Base-by-base conservation (phyloP, 192 early-diverging fungal species). In the Coemansia sp. region DNA sequence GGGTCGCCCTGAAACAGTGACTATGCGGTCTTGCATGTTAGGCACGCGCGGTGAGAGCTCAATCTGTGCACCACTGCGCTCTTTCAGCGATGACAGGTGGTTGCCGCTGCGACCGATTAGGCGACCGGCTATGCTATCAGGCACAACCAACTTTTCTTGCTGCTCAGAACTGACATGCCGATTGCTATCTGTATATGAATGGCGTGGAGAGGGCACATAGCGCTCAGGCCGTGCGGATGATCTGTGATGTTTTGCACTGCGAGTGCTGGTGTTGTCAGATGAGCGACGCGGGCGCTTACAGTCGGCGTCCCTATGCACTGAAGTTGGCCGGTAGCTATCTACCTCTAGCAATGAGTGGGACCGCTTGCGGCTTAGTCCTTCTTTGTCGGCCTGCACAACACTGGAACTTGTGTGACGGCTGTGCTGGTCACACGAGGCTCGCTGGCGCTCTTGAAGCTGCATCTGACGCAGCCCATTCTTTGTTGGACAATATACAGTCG, bases 51-150 rank as follows among this genome's bases (percentile, higher is more conserved):
- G 78, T 23, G 78, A 81, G 47, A 81, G 59, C 14, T 52, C 37
- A 17, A 81, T 75, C 1, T 54, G 61, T 17, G 78, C 69, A 31
- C 78, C 78, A 35, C 78, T 75, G 39, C 62, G 57, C 3, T 49
- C 49, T 31, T 64, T 45, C 9, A 81, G 56, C 9, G 43, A 29
- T 19, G 41, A 58, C 55, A 81, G 25, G 49, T 66, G 43, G 35
- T 35, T 58, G 17, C 78, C 78, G 19, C 65, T 81, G 62, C 78
- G 69, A 21, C 78, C 78, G 26, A 81, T 81, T 38, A 81, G 59
- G 37, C 66, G 69, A 0, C 78, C 78, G 57, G 72, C 78, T 21
- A 75, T 35, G 37, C 39, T 47, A 39, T 81, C 72, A 8, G 78
- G 57, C n/a, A 81, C 52, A 25, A 81, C 68, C 0, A 81, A 7